Base-by-base conservation (phyloP, 1,139 yeast genomes). In the Pichia sp. region DNA sequence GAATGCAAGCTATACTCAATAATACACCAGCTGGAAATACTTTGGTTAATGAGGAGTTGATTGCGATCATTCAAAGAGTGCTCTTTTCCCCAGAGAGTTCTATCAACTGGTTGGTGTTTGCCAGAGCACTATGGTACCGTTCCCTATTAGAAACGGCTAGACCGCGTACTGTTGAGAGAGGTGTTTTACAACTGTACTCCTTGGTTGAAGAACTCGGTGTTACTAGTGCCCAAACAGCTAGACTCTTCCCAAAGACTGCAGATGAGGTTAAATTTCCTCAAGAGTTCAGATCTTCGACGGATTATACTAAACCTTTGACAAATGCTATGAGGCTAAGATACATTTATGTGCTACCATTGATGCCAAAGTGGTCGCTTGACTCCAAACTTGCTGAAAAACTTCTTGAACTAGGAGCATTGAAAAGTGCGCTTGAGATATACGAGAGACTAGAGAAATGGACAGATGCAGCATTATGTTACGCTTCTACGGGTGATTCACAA, bases 401-500 rank as follows among this genome's bases (percentile, higher is more conserved):
- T 55, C 75, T 88, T 78, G 78, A 93, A 3, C 59, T 93, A 34
- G 97, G 98, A 32, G 77, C 85, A 14, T 63, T 87, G 34, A 78
- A 78, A 46, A 83, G 95, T 9, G 98, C 99, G 0, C 69, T 88
- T 35, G 95, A 85, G 41, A 85, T 91, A 20, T 93, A 87, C 55
- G 87, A 83, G 53, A 66, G 96, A 44, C 64, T 93, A 37, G 73
- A 77, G 32, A 63, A 86, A 67, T 70, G 76, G 52, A 76, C 83
- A 35, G 97, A 91, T 50, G 84, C 85, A 17, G 97, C 97, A 0
- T 63, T 91, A 41, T 91, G 98, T 63, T 77, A 83, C 51, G 94
- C 95, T 2, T 83, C 94, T 2, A 78, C 78, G 17, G 96, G 87
- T 20, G 78, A 83, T 43, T 87, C 76, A 48, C 61, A 59, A 5